Base-by-base conservation (phyloP, 2,329 filamentous ascomycete genomes). In the Emmonsiellopsis sp. region DNA sequence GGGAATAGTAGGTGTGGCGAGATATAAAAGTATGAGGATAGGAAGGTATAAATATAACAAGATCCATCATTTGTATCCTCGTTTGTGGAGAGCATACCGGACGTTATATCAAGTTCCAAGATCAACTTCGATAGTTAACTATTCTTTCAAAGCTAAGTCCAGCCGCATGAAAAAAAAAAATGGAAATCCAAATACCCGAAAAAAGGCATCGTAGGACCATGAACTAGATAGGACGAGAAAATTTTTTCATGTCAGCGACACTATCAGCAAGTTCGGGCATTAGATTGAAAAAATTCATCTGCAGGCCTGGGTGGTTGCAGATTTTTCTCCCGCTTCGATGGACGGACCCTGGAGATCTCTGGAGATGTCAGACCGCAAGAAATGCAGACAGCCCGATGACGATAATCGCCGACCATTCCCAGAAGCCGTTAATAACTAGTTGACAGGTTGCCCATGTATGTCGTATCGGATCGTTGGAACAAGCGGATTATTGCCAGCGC, bases 221-320 rank as follows among this genome's bases (percentile, higher is more conserved):
- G 14, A 39, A n/a, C 14, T 13, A 27, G 47, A 49, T 11, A 27
- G 36, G 14, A 21, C 8, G 34, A 40, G 27, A 40, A 42, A 48
- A 42, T 32, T 10, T 40, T 40, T 40, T 49, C 47, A 49, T 49
- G 47, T 32, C 46, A 49, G 47, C 34, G 36, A 49, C 47, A 31
- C 36, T 49, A 49, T 32, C 47, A 42, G 32, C 34, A 40, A 13
- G 17, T 49, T 21, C 11, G 34, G 32, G 21, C 34, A 32, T 31
- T 49, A 49, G 11, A 33, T 47, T 47, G 21, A 32, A 14, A 49
- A 45, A 32, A 2, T 2, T 14, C 32, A n/a, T 40, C 14, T 42
- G 36, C 47, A 42, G 31, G 47, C 11, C 21, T 49, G 17, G 47
- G 36, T 49, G 47, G 34, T 14, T 40, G 47, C 47, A 42, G 47